Base-by-base conservation (phyloP, 176 grass and related monocot genomes). In the Carex parvula region DNA sequence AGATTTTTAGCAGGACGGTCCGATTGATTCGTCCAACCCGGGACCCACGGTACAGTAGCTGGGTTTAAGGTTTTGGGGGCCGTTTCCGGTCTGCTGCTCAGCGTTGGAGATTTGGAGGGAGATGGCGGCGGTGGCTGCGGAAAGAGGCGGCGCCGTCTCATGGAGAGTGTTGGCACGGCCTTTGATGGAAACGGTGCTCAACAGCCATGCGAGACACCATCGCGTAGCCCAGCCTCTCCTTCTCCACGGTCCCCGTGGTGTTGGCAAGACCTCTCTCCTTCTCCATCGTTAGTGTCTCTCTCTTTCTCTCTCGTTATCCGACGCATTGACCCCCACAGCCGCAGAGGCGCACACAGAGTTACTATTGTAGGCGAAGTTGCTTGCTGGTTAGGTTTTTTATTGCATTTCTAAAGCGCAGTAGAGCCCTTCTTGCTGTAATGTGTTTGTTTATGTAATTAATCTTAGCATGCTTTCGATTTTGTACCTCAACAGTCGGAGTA, bases 261-360 rank as follows among this genome's bases (percentile, higher is more conserved):
- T 86, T 46, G 96, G 96, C 79, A 98, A 98, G 86, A 93, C 93
- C 86, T 90, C 96, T 52, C 79, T 98, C 35, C 89, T 98, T 85
- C 89, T 93, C 70, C 84, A 84, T 52, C 88, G 79, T 91, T 3
- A 57, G 84, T 72, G 20, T 15, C 48, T 71, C 44, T 54, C 16
- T 67, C 84, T 39, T 32, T 41, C 10, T 60, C 29, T 74, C 32
- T 66, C 6, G 44, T 46, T 46, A 46, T 46, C 44, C 44, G 56
- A 59, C 56, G 56, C 56, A 29, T 9, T 30, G 11, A 64, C 21
- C 22, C 24, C 11, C 21, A 64, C 22, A 5, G 56, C 8, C 22
- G 24, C 4, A 26, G 44, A 46, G 44, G 8, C 11, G 30, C 24
- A 22, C 61, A 64, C 20, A 62, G 59, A 24, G n/a, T 63, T 13